phyloP scores from a whole-genome alignment of 352 stramenopile species.

The Globisporangium abappressorium region DNA sequence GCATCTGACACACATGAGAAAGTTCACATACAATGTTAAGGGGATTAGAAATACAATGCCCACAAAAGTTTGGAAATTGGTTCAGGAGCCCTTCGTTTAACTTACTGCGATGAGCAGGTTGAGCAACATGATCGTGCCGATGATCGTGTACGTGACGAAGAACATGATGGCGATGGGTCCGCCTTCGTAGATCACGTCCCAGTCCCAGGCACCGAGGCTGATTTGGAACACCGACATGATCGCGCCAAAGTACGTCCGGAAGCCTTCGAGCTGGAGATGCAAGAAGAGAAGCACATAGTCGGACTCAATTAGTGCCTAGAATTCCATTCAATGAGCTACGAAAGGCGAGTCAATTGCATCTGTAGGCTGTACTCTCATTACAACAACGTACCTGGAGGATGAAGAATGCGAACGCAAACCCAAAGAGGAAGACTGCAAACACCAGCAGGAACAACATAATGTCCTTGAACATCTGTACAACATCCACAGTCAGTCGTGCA shows the following conservation, averaged over 20 bases:
- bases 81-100: not conserved
- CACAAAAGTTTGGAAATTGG: not conserved
- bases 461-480: slow-evolving; percentile 72
- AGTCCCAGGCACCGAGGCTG: slow-evolving; percentile 75
- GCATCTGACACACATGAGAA: slow-evolving; percentile 40
- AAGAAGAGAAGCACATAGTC: not conserved
- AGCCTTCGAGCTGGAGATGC: slow-evolving; percentile 55
- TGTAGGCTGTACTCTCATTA: not conserved
- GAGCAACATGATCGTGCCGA: slow-evolving; percentile 82
- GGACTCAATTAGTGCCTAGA: too few relatives aligned
- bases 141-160: slow-evolving; percentile 71
- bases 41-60: not conserved
- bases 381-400: slow-evolving; percentile 61
- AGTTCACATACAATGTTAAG: not conserved
- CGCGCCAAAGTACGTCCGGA: slow-evolving; percentile 54
- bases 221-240: slow-evolving; percentile 67
- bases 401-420: slow-evolving; percentile 81
- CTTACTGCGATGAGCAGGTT: slow-evolving; percentile 75
- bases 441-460: slow-evolving; percentile 75
- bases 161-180: slow-evolving; percentile 62
- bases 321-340: too few relatives aligned
- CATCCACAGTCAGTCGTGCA: not conserved
- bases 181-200: slow-evolving; percentile 67
- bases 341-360: not conserved
- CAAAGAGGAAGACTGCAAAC: slow-evolving; percentile 67